Evolutionary conservation across 108 stramenopile genomes (phyloP).

Genomic region (Discostella pseudostelligera): DNA sequence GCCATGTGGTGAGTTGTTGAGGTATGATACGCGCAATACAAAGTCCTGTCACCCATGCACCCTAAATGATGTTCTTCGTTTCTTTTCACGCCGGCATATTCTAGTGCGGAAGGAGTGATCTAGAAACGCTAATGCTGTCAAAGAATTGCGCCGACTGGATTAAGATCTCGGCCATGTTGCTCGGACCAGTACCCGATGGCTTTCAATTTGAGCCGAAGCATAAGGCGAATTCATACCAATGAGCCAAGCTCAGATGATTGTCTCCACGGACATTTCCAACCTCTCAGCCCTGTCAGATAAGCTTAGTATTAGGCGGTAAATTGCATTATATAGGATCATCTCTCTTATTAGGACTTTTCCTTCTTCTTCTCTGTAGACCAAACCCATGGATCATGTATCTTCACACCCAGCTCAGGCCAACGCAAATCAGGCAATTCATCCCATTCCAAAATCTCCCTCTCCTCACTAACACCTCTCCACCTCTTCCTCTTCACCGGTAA

Average conservation of each 20-base stretch:
- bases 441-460: slow-evolving; percentile 12
- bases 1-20: slow-evolving; percentile 54
- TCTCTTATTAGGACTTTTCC: not conserved
- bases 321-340: not conserved
- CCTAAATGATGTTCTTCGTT: not conserved
- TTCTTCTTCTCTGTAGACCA: slow-evolving; percentile 27
- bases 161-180: slow-evolving; percentile 93
- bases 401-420: slow-evolving; percentile 62
- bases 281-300: too few relatives aligned
- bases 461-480: not conserved
- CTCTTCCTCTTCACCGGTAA: slow-evolving; percentile 53
- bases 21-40: not conserved
- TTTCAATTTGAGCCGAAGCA: slow-evolving; percentile 95
- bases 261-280: not conserved
- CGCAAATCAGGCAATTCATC: slow-evolving; percentile 64
- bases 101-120: slow-evolving; percentile 69
- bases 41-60: not conserved
- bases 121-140: slow-evolving; percentile 76
- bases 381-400: slow-evolving; percentile 30
- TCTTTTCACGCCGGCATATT: not conserved
- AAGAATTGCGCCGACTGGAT: slow-evolving; percentile 89
- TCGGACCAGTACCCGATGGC: slow-evolving; percentile 90
- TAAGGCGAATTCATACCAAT: slow-evolving; percentile 78
- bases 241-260: not conserved
- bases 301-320: not conserved